Evolutionary conservation across 805 yeast species (phyloP).

Genomic region (Myxozyma vanderwaltii): DNA sequence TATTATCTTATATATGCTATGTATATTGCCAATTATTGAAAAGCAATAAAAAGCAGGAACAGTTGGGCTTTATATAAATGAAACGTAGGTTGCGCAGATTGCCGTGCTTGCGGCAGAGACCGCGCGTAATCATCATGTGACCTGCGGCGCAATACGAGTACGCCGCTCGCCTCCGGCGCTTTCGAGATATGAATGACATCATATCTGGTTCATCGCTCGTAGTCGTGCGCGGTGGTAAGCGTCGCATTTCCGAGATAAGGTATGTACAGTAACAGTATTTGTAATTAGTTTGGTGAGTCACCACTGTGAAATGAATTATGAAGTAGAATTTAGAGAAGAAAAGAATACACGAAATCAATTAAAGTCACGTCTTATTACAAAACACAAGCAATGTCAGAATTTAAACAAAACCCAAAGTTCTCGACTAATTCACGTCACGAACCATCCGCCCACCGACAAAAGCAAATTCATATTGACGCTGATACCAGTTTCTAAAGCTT

Average conservation of each 20-base stretch:
- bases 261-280: no score
- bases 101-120: neutral
- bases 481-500: conserved; percentile 37
- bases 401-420: neutral
- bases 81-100: neutral
- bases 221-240: no score
- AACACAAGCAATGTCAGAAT: no score
- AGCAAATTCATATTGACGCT: conserved; percentile 32
- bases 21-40: neutral
- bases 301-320: no score
- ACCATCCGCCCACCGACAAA: conserved; percentile 35
- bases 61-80: neutral
- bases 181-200: neutral
- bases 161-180: neutral
- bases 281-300: no score
- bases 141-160: neutral
- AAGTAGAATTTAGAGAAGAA: no score
- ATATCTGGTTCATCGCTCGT: no score
- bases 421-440: conserved; percentile 3
- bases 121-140: conserved; percentile 1
- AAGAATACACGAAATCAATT: no score
- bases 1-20: neutral
- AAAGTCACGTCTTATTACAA: no score
- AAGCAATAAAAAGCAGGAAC: neutral
- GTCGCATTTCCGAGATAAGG: no score